Evolutionary conservation across 192 early-diverging fungal genomes (phyloP), one percentile per base, ranked within the genome.

Genomic region (Entomortierella parvispora): DNA sequence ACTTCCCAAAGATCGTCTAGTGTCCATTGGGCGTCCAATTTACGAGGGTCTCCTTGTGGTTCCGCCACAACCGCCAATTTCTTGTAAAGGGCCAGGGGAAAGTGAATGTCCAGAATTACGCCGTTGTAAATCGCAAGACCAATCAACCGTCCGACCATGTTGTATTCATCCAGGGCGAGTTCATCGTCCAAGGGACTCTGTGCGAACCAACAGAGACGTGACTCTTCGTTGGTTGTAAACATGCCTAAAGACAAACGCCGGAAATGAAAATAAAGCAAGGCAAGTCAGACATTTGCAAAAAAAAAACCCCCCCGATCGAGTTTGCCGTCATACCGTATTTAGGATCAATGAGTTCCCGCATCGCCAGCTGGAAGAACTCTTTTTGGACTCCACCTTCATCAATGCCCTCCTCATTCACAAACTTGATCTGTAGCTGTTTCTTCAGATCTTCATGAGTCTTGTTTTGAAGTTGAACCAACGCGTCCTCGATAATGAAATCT

Each of bases 321-420:
- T 31, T 11, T 29, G 14, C 47, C 47, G 18, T 12, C 6, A 49
- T 85, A 56, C 89, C 95, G 74, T 94, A 97, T 67, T 93, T 90
- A 10, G 85, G 83, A 63, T 93, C 92, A 81, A 96, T 95, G 23
- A 97, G 84, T 37, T 96, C 93, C 57, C 93, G 86, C 45, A 96
- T 92, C 17, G 96, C 88, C 26, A 96, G 85, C 56, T 94, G 90
- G 65, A 97, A 96, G 82, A 95, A 97, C 82, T 97, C 96, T 68
- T 96, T 96, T 58, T 94, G 93, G 31, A 97, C 91, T 12, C 96
- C 96, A 49, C 96, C 96, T 62, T 95, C 94, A 67, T 96, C 95
- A 14, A 97, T 91, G 26, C 93, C 96, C 65, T 97, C 95, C 62
- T 97, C 96, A 26, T 94, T 94, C 1, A 95, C 89, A 87, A 97